Evolutionary conservation across 78 protist genomes (phyloP).

Genomic region (Monosiga brevicollis): DNA sequence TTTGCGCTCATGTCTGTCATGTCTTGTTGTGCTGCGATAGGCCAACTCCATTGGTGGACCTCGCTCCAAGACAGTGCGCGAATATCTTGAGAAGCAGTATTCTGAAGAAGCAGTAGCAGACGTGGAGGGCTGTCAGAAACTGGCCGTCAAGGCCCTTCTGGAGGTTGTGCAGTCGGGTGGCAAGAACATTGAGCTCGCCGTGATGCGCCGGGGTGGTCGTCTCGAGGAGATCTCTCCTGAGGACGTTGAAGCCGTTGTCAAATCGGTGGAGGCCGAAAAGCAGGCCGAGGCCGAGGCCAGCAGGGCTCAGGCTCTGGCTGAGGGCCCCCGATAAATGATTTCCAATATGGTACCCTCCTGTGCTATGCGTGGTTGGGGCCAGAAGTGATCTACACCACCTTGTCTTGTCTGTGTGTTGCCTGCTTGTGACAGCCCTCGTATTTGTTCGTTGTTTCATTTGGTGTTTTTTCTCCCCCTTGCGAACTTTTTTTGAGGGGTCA

Average conservation of each 20-base stretch:
- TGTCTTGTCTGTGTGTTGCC: not conserved
- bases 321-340: no score
- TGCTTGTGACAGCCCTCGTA: not conserved
- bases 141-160: conserved; percentile 88
- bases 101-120: conserved; percentile 32
- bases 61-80: conserved; percentile 78
- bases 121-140: conserved; percentile 65
- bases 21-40: conserved; percentile 3
- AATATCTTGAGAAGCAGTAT: conserved; percentile 90
- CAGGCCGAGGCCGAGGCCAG: conserved; percentile 25
- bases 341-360: not conserved
- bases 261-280: conserved; percentile 39
- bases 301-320: not conserved
- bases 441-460: no score
- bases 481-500: no score
- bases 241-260: conserved; percentile 26
- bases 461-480: no score
- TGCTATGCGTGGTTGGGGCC: not conserved
- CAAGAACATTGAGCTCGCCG: conserved; percentile 88
- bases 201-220: conserved; percentile 31
- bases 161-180: conserved; percentile 94
- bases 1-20: no score
- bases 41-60: conserved; percentile 72
- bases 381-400: not conserved
- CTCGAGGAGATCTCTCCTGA: conserved; percentile 2